These are phyloP conservation scores for Stenogyne calaminthoides DNA, from an alignment of 305 asterid genomes.

Conservation along the genomic window DNA sequence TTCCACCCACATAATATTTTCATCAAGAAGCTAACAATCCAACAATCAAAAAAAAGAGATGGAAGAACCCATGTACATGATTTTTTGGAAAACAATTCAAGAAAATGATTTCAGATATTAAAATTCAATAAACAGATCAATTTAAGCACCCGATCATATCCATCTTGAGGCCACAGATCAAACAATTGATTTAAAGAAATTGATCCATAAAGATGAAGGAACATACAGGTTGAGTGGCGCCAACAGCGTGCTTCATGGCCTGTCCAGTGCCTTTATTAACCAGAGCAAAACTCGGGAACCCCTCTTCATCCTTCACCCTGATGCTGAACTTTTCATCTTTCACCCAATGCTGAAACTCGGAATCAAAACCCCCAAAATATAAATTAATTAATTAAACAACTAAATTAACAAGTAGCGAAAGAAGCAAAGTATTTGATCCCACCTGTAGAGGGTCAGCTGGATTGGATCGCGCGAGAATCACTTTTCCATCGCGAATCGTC, in stretches of 20 bases:
- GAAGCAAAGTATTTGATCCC: neutral
- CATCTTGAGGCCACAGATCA: neutral
- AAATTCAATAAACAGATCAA: neutral
- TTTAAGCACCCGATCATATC: no score
- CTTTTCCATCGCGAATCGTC: conserved; percentile 59
- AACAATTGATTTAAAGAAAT: neutral
- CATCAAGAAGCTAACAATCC: neutral
- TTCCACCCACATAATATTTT: neutral
- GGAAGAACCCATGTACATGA: no score
- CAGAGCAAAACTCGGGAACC: conserved; percentile 81
- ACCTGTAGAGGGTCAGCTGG: conserved; percentile 66
- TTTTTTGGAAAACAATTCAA: neutral
- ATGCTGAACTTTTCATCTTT: conserved; percentile 79
- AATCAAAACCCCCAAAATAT: conserved; percentile 10
- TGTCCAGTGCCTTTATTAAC: conserved; percentile 76
- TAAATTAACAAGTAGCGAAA: neutral
- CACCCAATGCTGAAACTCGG: conserved; percentile 68
- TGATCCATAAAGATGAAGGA: neutral
- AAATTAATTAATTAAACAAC: no score
- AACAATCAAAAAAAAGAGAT: neutral
- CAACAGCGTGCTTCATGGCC: conserved; percentile 78
- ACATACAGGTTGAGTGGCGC: conserved; percentile 69
- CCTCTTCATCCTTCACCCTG: conserved; percentile 82
- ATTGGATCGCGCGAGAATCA: conserved; percentile 53
- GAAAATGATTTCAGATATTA: neutral